Evolutionary conservation across 2,329 filamentous ascomycete species (phyloP), one percentile per base, ranked within the genome.

Genomic region (Monilinia aucupariae): DNA sequence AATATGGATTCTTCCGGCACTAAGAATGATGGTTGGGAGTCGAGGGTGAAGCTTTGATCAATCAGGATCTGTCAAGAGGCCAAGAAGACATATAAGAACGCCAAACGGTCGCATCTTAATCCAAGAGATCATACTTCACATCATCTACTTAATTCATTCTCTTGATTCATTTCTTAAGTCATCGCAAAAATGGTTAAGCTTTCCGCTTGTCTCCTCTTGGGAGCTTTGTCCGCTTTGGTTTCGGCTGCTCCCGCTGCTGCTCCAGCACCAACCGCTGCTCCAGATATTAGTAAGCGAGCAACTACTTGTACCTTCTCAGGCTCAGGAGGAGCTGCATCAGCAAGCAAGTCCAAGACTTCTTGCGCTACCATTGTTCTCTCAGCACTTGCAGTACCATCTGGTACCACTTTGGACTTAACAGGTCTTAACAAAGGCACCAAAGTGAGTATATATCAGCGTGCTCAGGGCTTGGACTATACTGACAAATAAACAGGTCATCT

Each of bases 391-490:
- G 84, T 87, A 17, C 84, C 85, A 4, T 79, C 83, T 8, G 83
- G 83, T 27, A 75, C 76, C 12, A 86, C 83, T 2, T 78, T 87
- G 2, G 82, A 86, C 69, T 71, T 87, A n/a, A 82, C 82, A n/a
- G 75, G 76, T 37, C 76, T 86, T 39, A 77, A 77, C 4, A 70
- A 75, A 27, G 80, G 79, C 65, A 83, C 82, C 15, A 53, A 53
- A 30, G 67, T 69, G 32, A 53, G 64, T 47, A 20, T n/a, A 54
- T 39, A 13, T 22, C 30, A 37, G 20, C 2, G 15, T 22, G 3
- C 25, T 17, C 41, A 9, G 27, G 27, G n/a, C 27, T n/a, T 27
- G n/a, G 22, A 54, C 34, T 13, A 45, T 15, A 45, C 39, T 49
- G n/a, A 27, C 32, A 50, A 5, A 58, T 39, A 1, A 15, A 13